Evolutionary conservation across 1,284 basidiomycete genomes (phyloP), one percentile per base, ranked within the genome.

Genomic region (Schizopora paradoxa): DNA sequence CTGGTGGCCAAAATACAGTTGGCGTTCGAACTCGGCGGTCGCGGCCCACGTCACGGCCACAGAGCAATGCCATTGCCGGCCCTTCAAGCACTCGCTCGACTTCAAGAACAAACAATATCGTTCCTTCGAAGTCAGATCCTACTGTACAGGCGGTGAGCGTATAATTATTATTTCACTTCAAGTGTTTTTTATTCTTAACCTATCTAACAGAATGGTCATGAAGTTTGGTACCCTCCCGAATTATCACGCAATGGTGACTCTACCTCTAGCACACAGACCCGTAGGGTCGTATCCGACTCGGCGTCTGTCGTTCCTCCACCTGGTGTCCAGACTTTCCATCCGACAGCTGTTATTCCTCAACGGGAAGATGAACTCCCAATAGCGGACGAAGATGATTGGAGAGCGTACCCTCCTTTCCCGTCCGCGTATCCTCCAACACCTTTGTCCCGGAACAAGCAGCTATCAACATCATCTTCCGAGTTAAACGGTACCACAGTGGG

Each of bases 351-450:
- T n/a, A n/a, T n/a, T n/a, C n/a, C n/a, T n/a, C n/a, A n/a, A n/a
- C n/a, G n/a, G n/a, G n/a, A n/a, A n/a, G n/a, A n/a, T n/a, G n/a
- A n/a, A n/a, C 28, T 8, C 14, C 18, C 14, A 22, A 45, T 48
- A 31, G 27, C 13, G 8, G 43, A 57, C 38, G 54, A 48, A 31
- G 52, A 63, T 23, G 66, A 74, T 31, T 73, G 70, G 70, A 60
- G 69, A 36, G 56, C 63, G 45, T 76, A 76, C 44, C 71, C 73
- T n/a, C 61, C 73, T 11, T 74, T 76, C 41, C 74, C 73, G 22
- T 66, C 74, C 13, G 74, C 74, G 35, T 76, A 76, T 44, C 70
- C 69, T 1, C 56, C 65, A n/a, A 78, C 76, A 18, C 75, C 77
- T 16, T 56, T 61, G 27, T 55, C 58, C 43, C 43, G 51, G 33